A percentile compares a stretch with the other conserved stretches of the same genome.
Evolutionary conservation across 768 basidiomycete species (phyloP).

Genomic region (Pleurotus tuoliensis): DNA sequence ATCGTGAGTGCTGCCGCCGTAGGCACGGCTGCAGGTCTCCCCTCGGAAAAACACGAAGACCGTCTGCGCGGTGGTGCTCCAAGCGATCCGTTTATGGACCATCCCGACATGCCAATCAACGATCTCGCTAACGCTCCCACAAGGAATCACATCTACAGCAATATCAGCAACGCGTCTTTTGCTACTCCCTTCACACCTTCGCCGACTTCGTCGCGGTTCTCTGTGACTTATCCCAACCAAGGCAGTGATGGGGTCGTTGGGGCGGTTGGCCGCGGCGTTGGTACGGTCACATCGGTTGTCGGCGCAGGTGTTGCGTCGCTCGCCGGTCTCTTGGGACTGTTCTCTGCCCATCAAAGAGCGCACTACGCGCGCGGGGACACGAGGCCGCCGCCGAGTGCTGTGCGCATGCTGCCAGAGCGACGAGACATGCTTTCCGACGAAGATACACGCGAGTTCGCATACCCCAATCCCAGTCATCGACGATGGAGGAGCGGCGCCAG

Average conservation of each 20-base stretch:
- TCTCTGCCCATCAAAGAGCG: neutral
- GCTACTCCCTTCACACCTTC: conserved; percentile 3
- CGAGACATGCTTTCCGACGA: conserved; percentile 80
- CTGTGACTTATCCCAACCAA: neutral
- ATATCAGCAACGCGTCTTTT: conserved; percentile 3
- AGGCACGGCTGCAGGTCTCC: neutral
- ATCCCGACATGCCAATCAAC: neutral
- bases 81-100: neutral
- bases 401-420: conserved; percentile 30
- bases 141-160: neutral
- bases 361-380: neutral
- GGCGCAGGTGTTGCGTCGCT: neutral
- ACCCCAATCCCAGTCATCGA: conserved; percentile 5
- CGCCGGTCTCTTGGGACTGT: conserved; percentile 5
- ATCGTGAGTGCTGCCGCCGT: conserved; percentile 1
- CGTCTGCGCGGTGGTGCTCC: neutral
- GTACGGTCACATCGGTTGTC: conserved; percentile 13
- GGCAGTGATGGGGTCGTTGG: conserved; percentile 7
- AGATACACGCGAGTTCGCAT: conserved; percentile 53
- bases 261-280: conserved; percentile 15
- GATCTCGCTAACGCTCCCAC: neutral
- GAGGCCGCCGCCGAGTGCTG: conserved; percentile 14
- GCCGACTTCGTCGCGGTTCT: neutral
- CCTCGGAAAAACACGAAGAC: neutral
- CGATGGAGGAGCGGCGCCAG: conserved; percentile 9